Evolutionary conservation across 2,329 filamentous ascomycete genomes (phyloP).

Genomic region (Pestalotiopsis sp.): DNA sequence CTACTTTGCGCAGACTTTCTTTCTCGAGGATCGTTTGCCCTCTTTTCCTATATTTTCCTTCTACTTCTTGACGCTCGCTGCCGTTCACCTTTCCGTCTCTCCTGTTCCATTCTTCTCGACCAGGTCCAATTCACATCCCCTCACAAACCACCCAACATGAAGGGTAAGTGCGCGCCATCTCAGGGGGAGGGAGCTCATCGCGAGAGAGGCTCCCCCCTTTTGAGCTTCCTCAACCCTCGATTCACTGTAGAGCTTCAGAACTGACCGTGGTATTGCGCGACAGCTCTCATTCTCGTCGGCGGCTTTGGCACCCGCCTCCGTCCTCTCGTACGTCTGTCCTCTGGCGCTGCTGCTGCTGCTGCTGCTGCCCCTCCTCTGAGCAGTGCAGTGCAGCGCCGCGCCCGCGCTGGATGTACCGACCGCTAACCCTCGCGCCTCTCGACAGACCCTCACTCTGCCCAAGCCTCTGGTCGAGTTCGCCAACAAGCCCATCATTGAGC

Average conservation of each 20-base stretch:
- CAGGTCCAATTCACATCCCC: neutral
- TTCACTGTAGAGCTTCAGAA: neutral
- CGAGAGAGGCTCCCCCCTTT: neutral
- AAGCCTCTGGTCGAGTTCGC: slow-evolving; percentile 98
- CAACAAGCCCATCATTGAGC: slow-evolving; percentile 99
- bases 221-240: neutral
- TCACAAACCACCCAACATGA: slow-evolving; percentile 31
- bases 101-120: neutral
- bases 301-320: slow-evolving; percentile 98
- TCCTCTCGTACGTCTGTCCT: slow-evolving; percentile 72
- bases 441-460: slow-evolving; percentile 89
- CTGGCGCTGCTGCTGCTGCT: neutral
- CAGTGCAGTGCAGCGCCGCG: neutral
- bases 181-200: neutral
- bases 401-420: neutral
- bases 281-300: slow-evolving; percentile 98
- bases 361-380: neutral
- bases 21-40: neutral
- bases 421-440: slow-evolving; percentile 25
- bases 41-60: neutral
- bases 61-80: slow-evolving; percentile 7
- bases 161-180: slow-evolving; percentile 36
- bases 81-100: neutral
- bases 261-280: slow-evolving; percentile 22
- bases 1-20: neutral